Evolutionary conservation across 805 yeast genomes (phyloP).

Genomic region (Suhomyces sp.): DNA sequence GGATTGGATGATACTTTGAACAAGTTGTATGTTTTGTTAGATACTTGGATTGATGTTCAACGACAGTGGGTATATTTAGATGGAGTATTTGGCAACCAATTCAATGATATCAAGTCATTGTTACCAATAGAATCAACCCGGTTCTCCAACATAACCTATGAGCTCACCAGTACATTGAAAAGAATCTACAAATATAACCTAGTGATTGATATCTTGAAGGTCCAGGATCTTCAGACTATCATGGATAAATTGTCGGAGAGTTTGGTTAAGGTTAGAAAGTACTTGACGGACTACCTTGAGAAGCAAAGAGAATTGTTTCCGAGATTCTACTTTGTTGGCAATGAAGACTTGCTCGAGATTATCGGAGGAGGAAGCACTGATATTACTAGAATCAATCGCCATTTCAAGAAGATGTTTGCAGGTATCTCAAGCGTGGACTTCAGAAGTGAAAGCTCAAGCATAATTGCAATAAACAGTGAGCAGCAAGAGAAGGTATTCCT

Average conservation of each 20-base stretch:
- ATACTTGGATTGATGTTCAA: slow-evolving; percentile 80
- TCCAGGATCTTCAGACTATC: slow-evolving; percentile 46
- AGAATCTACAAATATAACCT: slow-evolving; percentile 46
- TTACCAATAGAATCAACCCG: slow-evolving; percentile 69
- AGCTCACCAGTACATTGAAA: slow-evolving; percentile 52
- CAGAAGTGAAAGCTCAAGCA: slow-evolving; percentile 28
- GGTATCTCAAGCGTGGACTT: slow-evolving; percentile 50
- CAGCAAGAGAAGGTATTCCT: slow-evolving; percentile 61
- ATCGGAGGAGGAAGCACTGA: slow-evolving; percentile 72
- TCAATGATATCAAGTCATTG: slow-evolving; percentile 55
- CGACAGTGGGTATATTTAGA: slow-evolving; percentile 83
- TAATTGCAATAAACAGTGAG: slow-evolving; percentile 53
- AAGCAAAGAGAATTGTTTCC: slow-evolving; percentile 75
- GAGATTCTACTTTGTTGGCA: slow-evolving; percentile 83
- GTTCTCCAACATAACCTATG: slow-evolving; percentile 61
- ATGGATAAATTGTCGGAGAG: slow-evolving; percentile 55
- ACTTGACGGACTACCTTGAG: slow-evolving; percentile 76
- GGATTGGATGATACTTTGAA: slow-evolving; percentile 58
- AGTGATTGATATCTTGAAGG: slow-evolving; percentile 53
- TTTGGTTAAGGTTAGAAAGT: slow-evolving; percentile 55
- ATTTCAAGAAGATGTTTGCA: slow-evolving; percentile 67
- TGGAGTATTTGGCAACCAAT: slow-evolving; percentile 63
- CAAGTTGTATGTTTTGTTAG: slow-evolving; percentile 49
- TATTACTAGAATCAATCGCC: slow-evolving; percentile 48
- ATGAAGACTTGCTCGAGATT: slow-evolving; percentile 82